Conservation (phyloP, 2,329 filamentous ascomycete species). For the Diaporthe vexans region DNA sequence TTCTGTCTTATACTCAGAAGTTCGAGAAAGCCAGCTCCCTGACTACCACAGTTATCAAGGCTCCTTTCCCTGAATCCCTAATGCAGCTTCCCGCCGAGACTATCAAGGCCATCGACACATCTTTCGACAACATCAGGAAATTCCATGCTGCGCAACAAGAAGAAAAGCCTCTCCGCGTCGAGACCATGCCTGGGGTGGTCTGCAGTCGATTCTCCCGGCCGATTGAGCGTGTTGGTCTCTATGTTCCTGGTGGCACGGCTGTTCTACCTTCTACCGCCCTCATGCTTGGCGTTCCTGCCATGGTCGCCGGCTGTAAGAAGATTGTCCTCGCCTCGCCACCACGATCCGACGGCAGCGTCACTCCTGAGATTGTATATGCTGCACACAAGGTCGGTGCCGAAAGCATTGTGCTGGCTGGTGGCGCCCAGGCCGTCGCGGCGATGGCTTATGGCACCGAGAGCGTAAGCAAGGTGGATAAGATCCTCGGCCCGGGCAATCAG, state of each 20-base stretch:
- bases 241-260: constrained; percentile 95
- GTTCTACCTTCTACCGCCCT: constrained; percentile 97
- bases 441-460: constrained; percentile 98
- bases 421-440: constrained; percentile 94
- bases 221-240: constrained; percentile 96
- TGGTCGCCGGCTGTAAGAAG: constrained; percentile 96
- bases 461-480: constrained; percentile 98
- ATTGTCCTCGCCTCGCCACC: constrained; percentile 95
- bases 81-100: constrained; percentile 91
- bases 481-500: constrained; percentile 96
- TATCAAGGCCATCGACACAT: constrained; percentile 91
- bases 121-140: constrained; percentile 92
- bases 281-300: constrained; percentile 97
- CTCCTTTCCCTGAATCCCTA: constrained; percentile 86
- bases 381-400: constrained; percentile 97
- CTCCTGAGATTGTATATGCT: constrained; percentile 96
- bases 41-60: constrained; percentile 88
- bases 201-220: constrained; percentile 94
- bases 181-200: constrained; percentile 97
- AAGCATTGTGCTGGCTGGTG: constrained; percentile 94
- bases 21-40: constrained; percentile 96
- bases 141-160: constrained; percentile 96
- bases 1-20: constrained; percentile 95
- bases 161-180: constrained; percentile 83
- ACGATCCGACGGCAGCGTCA: constrained; percentile 88